A percentile compares a stretch with the other conserved stretches of the same genome.
Evolutionary conservation across 768 basidiomycete species (phyloP).

Genomic region (Suillus hirtellus): DNA sequence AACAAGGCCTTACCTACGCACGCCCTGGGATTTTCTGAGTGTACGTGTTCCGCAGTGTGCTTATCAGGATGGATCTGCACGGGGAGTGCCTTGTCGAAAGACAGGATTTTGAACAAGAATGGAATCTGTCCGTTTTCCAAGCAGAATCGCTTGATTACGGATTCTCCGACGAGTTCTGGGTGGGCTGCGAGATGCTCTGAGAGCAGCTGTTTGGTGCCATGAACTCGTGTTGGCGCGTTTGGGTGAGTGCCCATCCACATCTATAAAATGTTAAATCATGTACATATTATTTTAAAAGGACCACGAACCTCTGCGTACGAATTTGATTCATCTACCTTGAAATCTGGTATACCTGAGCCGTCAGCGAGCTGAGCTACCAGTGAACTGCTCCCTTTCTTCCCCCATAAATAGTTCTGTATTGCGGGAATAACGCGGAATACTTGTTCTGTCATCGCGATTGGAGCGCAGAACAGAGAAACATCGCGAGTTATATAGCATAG

Average conservation of each 20-base stretch:
- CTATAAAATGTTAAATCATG: slow-evolving; percentile 26
- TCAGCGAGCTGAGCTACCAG: slow-evolving; percentile 49
- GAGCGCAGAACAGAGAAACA: not conserved
- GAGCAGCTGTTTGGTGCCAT: slow-evolving; percentile 26
- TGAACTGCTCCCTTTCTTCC: slow-evolving; percentile 46
- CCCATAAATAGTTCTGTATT: slow-evolving; percentile 53
- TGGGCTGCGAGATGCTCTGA: slow-evolving; percentile 36
- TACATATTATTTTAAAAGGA: not conserved
- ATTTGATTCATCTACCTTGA: slow-evolving; percentile 42
- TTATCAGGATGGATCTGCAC: slow-evolving; percentile 62
- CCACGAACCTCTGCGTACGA: slow-evolving; percentile 55
- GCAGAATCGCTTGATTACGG: slow-evolving; percentile 27
- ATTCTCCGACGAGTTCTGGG: slow-evolving; percentile 39
- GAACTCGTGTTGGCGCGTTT: slow-evolving; percentile 41
- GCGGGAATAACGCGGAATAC: slow-evolving; percentile 27
- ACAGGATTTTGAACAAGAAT: slow-evolving; percentile 59
- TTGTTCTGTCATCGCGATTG: slow-evolving; percentile 10
- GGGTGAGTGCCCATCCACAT: slow-evolving; percentile 68
- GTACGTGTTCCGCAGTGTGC: slow-evolving; percentile 42
- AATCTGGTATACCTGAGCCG: slow-evolving; percentile 30
- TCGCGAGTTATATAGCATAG: not conserved
- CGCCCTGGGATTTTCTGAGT: slow-evolving; percentile 41
- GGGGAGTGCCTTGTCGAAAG: slow-evolving; percentile 53
- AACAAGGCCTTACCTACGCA: slow-evolving; percentile 1
- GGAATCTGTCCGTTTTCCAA: slow-evolving; percentile 39